Evolutionary conservation across 2,329 filamentous ascomycete species (phyloP).

Genomic region (Tolypocladium ovalisporum): DNA sequence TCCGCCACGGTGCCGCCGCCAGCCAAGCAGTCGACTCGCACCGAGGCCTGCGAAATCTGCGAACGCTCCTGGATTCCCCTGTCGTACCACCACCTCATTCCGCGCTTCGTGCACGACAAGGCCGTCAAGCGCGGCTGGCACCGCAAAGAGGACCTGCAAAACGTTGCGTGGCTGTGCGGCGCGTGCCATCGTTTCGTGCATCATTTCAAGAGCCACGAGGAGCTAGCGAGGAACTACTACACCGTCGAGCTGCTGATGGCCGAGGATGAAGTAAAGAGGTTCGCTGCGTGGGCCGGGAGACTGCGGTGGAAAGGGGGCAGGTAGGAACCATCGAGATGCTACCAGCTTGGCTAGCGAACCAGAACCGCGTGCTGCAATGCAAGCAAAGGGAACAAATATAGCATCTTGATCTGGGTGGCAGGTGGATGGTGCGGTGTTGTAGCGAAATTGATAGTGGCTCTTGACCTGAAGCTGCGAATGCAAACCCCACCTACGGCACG

Average conservation of each 20-base stretch:
- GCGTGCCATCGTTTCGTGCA: conserved; percentile 81
- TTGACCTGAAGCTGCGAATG: neutral
- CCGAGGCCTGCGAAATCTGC: conserved; percentile 63
- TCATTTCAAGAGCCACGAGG: conserved; percentile 63
- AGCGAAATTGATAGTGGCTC: neutral
- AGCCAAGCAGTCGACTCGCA: conserved; percentile 45
- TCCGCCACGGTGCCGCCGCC: conserved; percentile 51
- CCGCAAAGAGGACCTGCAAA: conserved; percentile 60
- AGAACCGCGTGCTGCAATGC: neutral
- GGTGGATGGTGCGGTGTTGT: neutral
- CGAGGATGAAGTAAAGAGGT: conserved; percentile 61
- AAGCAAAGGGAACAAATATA: neutral
- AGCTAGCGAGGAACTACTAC: conserved; percentile 60
- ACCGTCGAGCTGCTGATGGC: conserved; percentile 61
- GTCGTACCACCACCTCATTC: conserved; percentile 80
- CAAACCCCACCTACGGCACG: neutral
- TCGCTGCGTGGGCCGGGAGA: conserved; percentile 61
- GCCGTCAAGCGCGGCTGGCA: conserved; percentile 73
- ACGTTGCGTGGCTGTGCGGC: conserved; percentile 77
- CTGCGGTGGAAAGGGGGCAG: conserved; percentile 59
- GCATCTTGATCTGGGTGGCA: neutral
- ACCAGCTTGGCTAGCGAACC: neutral
- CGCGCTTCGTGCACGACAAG: conserved; percentile 65
- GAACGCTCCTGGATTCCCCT: conserved; percentile 62
- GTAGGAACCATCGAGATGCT: no score